Evolutionary conservation across 495 filamentous ascomycete genomes (phyloP), one percentile per base, ranked within the genome.

Genomic region (Aspergillus cristatus): DNA sequence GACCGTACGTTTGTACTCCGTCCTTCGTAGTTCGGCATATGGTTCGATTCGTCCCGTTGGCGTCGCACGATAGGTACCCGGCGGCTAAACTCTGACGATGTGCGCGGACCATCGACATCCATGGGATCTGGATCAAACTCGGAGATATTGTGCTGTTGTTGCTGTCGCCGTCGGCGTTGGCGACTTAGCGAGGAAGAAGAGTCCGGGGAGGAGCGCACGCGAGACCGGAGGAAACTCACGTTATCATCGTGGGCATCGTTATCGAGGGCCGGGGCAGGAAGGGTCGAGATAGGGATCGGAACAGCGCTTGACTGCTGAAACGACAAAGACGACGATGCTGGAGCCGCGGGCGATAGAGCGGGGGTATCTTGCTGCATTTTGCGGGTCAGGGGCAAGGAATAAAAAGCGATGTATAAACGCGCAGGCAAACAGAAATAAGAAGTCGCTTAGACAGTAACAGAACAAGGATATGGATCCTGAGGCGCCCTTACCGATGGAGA

Each of bases 161-260:
- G 20, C 39, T 58, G 57, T 20, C 58, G 57, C 16, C 63, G 57
- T 32, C 60, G 62, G 32, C 56, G 58, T 30, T 60, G 51, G 34
- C 58, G 57, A 40, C 48, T 62, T 35, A 59, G 45, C 3, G 61
- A 53, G 28, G 58, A 61, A 11, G 50, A 60, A 34, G 43, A 54
- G 38, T 45, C 53, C 44, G 45, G 51, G 38, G 56, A 51, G 33
- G 40, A 63, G 41, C 41, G 58, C 44, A 51, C 46, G 46, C 63
- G 63, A 34, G 63, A 62, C 25, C 76, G 70, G 34, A 79, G 56
- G 43, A 78, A 78, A 53, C 57, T 72, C 37, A 79, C 65, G 58
- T 78, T 77, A 38, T 70, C 75, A 50, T 73, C 70, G 37, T 78
- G 65, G 24, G 67, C 70, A 42, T 71, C 72, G 44, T 78, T 69